phyloP scores from a whole-genome alignment of 768 basidiomycete species.

The Cantharellus anzutake region DNA sequence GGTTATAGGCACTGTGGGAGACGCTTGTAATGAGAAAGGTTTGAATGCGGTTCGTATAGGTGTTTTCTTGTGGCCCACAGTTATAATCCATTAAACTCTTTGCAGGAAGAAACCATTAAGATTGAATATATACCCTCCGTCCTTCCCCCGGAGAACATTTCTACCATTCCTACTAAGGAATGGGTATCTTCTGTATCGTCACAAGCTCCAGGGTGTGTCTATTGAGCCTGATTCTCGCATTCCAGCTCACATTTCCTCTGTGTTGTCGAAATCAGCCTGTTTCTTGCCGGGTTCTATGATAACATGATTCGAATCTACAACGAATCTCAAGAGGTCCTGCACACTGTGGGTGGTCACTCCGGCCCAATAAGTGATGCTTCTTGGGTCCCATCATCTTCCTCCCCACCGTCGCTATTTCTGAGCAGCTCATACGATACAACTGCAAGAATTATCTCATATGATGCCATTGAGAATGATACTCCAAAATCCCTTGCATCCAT shows the following conservation, averaged over 20 bases:
- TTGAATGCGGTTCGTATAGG: conserved; percentile 40
- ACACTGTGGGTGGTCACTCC: conserved; percentile 31
- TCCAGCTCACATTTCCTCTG: conserved; percentile 3
- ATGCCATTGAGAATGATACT: conserved; percentile 10
- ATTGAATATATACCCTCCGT: conserved; percentile 85
- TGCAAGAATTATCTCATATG: conserved; percentile 30
- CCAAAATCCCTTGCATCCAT: conserved; percentile 44
- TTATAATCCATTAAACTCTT: not conserved
- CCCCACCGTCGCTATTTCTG: conserved; percentile 9
- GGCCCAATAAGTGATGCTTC: conserved; percentile 53
- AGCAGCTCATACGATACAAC: conserved; percentile 62
- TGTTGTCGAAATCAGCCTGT: conserved; percentile 26
- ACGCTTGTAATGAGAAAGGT: conserved; percentile 54
- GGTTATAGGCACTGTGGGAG: conserved; percentile 45
- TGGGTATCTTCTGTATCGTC: conserved; percentile 80
- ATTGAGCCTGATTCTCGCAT: not conserved
- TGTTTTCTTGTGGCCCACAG: not conserved
- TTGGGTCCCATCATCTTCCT: conserved; percentile 18
- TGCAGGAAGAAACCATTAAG: conserved; percentile 73
- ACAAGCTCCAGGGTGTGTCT: conserved; percentile 31
- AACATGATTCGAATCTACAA: conserved; percentile 56
- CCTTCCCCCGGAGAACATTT: conserved; percentile 67
- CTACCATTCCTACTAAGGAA: conserved; percentile 69
- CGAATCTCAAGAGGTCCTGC: conserved; percentile 38
- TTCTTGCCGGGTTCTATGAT: conserved; percentile 70